These are phyloP conservation scores for Lithospermum erythrorhizon DNA, from an alignment of 257 asterid species.

Conservation along the genomic window DNA sequence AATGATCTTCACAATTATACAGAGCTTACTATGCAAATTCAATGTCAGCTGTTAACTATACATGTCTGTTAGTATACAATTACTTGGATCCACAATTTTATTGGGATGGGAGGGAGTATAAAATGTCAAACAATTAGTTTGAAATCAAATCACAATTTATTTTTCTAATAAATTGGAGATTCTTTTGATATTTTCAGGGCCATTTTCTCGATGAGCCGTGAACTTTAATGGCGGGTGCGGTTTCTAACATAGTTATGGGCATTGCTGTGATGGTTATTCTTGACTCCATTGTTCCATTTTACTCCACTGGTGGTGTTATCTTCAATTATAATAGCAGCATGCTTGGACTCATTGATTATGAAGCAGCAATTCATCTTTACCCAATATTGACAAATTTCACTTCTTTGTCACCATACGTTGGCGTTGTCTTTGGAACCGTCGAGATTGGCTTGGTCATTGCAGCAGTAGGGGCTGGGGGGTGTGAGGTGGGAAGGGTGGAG, in stretches of 20 bases:
- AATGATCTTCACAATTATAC: too few species aligned
- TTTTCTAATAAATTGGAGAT: too few species aligned
- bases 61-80: too few species aligned
- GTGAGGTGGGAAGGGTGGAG: too few species aligned
- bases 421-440: slow-evolving; percentile 73
- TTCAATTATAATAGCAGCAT: slow-evolving; percentile 80
- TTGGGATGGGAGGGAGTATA: too few species aligned
- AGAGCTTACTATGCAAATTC: too few species aligned
- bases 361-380: slow-evolving; percentile 83
- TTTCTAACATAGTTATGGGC: slow-evolving; percentile 92
- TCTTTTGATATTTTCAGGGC: slow-evolving; percentile 29
- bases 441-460: slow-evolving; percentile 73
- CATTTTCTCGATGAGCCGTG: slow-evolving; percentile 92
- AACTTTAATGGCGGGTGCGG: slow-evolving; percentile 98
- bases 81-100: too few species aligned
- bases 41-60: too few species aligned
- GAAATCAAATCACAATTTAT: too few species aligned
- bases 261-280: slow-evolving; percentile 74
- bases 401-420: slow-evolving; percentile 66
- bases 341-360: slow-evolving; percentile 91
- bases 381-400: slow-evolving; percentile 78
- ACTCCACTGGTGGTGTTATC: slow-evolving; percentile 86
- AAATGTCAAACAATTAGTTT: too few species aligned
- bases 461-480: too few species aligned
- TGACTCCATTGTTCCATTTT: slow-evolving; percentile 80